Conservation (phyloP, 2,329 filamentous ascomycete genomes). For the Colletotrichum sp. region DNA sequence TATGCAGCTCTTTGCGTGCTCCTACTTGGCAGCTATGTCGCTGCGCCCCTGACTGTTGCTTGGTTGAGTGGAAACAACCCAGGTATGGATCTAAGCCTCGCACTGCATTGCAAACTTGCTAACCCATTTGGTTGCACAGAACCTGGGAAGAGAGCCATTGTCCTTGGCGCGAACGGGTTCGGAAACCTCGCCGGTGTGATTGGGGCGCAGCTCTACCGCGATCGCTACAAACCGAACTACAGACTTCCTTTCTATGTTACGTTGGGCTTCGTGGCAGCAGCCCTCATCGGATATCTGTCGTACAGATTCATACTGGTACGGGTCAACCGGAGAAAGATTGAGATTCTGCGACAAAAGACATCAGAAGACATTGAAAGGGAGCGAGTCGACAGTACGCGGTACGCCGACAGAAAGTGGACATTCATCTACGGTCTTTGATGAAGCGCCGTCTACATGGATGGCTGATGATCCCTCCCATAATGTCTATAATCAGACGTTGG, state of each 20-base stretch:
- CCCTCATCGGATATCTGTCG: slow-evolving; percentile 33
- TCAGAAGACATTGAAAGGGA: slow-evolving; percentile 27
- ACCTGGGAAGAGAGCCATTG: slow-evolving; percentile 34
- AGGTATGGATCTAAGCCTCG: not conserved
- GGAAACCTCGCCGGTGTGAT: slow-evolving; percentile 37
- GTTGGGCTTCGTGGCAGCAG: slow-evolving; percentile 30
- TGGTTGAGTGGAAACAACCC: slow-evolving; percentile 37
- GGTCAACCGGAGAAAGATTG: slow-evolving; percentile 29
- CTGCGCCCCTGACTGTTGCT: slow-evolving; percentile 35
- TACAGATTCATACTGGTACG: slow-evolving; percentile 30
- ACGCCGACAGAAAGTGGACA: slow-evolving; percentile 32
- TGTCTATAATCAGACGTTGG: slow-evolving; percentile 34
- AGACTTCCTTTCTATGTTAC: slow-evolving; percentile 34
- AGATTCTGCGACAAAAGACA: slow-evolving; percentile 24
- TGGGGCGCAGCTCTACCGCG: slow-evolving; percentile 32
- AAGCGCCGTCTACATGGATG: not conserved
- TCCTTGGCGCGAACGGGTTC: slow-evolving; percentile 38
- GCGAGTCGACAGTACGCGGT: slow-evolving; percentile 24
- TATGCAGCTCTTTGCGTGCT: slow-evolving; percentile 35
- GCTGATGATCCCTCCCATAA: not conserved
- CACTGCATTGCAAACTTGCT: not conserved
- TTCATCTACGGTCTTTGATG: slow-evolving; percentile 32
- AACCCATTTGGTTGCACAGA: slow-evolving; percentile 7
- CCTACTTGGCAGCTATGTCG: slow-evolving; percentile 34
- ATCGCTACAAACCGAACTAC: slow-evolving; percentile 35